These are phyloP conservation scores for Ceratocystiopsis brevicomis DNA, from an alignment of 2,329 filamentous ascomycete genomes.

Conservation along the genomic window DNA sequence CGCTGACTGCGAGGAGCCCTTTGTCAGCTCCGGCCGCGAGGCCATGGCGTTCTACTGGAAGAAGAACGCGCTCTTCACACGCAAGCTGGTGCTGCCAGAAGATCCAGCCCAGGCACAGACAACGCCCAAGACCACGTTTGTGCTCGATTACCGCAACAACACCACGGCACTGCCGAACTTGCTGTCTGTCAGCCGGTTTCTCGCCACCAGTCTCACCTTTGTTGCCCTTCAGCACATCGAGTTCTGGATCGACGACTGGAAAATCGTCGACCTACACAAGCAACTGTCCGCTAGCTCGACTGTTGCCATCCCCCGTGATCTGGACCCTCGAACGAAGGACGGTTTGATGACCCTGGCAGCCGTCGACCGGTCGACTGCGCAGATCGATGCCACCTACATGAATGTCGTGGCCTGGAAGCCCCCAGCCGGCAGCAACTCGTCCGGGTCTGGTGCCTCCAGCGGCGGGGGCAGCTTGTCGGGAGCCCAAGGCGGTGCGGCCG, in stretches of 20 bases:
- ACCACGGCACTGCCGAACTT: slow-evolving; percentile 76
- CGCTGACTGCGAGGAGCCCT: slow-evolving; percentile 92
- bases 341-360: slow-evolving; percentile 69
- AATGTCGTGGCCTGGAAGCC: slow-evolving; percentile 73
- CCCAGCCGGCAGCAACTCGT: slow-evolving; percentile 19
- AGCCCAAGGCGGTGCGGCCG: background rate
- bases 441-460: background rate
- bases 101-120: slow-evolving; percentile 32
- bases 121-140: slow-evolving; percentile 62
- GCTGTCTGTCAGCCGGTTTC: slow-evolving; percentile 72
- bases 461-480: background rate
- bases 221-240: slow-evolving; percentile 77
- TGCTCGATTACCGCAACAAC: slow-evolving; percentile 80
- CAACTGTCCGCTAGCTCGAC: slow-evolving; percentile 62
- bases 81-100: slow-evolving; percentile 53
- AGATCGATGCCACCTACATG: slow-evolving; percentile 85
- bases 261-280: slow-evolving; percentile 61
- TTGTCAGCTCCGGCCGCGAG: slow-evolving; percentile 78
- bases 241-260: slow-evolving; percentile 76
- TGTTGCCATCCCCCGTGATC: slow-evolving; percentile 54
- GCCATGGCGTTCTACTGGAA: slow-evolving; percentile 99
- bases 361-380: slow-evolving; percentile 72
- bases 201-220: slow-evolving; percentile 90
- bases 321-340: slow-evolving; percentile 69
- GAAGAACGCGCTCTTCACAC: slow-evolving; percentile 89